Conservation (phyloP, 331 rosid genomes). For the Quercus tomentella region DNA sequence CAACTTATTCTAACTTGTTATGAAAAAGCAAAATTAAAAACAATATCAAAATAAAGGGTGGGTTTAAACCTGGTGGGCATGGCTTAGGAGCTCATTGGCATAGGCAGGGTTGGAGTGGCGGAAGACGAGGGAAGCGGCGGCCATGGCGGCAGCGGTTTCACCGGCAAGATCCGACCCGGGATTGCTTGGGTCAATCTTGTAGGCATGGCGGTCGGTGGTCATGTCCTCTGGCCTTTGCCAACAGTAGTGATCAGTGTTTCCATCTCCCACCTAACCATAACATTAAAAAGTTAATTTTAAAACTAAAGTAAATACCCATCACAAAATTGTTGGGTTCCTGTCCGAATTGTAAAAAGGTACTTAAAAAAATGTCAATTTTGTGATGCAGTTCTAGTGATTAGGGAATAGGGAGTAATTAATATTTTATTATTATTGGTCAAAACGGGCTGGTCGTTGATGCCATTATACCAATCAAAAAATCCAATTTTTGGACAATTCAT, state of each 20-base stretch:
- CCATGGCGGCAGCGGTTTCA: slow-evolving; percentile 99
- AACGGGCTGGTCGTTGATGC: neutral
- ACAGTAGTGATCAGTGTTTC: slow-evolving; percentile 91
- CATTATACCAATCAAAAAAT: neutral
- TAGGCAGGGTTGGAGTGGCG: slow-evolving; percentile 77
- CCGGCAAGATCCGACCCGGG: slow-evolving; percentile 99
- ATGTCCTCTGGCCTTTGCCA: slow-evolving; percentile 99
- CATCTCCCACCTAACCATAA: slow-evolving; percentile 87
- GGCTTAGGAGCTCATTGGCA: slow-evolving; percentile 63
- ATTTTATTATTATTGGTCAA: no score
- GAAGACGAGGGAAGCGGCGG: slow-evolving; percentile 94
- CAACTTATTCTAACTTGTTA: no score
- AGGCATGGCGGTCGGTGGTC: slow-evolving; percentile 95
- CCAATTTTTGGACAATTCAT: no score
- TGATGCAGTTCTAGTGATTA: no score
- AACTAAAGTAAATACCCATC: no score
- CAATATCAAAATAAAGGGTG: no score
- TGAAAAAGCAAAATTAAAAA: no score
- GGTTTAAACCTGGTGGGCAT: slow-evolving; percentile 68
- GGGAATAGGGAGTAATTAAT: no score
- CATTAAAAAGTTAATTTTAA: neutral
- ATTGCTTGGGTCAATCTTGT: slow-evolving; percentile 79
- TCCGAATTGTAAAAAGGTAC: neutral
- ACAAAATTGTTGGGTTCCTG: neutral
- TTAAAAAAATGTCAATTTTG: no score